A percentile compares a stretch with the other conserved stretches of the same genome.
Conservation (phyloP, 352 stramenopile species). For the Pythium scleroteichum region DNA sequence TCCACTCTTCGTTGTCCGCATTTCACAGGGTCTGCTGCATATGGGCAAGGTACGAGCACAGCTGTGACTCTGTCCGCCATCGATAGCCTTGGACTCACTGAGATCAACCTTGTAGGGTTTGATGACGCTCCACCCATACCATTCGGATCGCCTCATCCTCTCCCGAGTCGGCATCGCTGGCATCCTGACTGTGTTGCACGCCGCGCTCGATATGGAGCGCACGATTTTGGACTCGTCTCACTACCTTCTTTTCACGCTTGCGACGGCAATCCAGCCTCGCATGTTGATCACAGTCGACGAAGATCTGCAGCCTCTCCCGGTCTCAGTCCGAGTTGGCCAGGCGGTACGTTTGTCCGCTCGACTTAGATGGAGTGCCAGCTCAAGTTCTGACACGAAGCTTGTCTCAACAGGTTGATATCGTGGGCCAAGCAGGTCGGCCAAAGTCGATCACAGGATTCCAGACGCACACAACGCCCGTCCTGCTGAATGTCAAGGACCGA, state of each 20-base stretch:
- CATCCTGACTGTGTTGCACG: constrained; percentile 95
- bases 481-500: constrained; percentile 97
- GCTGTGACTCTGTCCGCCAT: too few species aligned
- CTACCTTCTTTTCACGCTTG: constrained; percentile 98
- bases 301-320: constrained; percentile 94
- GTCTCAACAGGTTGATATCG: constrained; percentile 92
- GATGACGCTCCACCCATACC: constrained; percentile 97
- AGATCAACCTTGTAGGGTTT: constrained; percentile 67
- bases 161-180: constrained; percentile 92
- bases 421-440: constrained; percentile 98
- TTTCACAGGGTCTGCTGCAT: constrained; percentile 98
- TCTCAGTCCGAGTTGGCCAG: constrained; percentile 98
- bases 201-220: constrained; percentile 96
- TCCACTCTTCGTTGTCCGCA: constrained; percentile 98
- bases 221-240: constrained; percentile 98
- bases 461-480: constrained; percentile 98
- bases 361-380: too few species aligned
- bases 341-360: constrained; percentile 73
- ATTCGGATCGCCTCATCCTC: constrained; percentile 94
- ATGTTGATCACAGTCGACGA: constrained; percentile 99
- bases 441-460: constrained; percentile 99
- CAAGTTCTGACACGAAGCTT: too few species aligned
- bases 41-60: constrained; percentile 92
- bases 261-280: constrained; percentile 97
- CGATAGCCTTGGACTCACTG: too few species aligned